Conservation (phyloP, 805 yeast genomes). For the Ogataea philodendri region DNA sequence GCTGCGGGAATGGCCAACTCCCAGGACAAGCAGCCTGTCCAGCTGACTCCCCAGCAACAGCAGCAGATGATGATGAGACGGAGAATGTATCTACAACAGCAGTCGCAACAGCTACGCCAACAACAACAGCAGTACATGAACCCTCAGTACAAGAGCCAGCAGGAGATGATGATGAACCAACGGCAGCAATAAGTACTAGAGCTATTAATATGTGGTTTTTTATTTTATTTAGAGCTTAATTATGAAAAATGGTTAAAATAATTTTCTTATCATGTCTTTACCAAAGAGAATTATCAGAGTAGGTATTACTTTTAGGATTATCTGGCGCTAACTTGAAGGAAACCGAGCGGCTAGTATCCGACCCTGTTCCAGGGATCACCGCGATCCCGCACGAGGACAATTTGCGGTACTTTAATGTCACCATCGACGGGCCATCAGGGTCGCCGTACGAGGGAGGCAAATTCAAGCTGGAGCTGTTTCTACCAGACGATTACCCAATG, state of each 20-base stretch:
- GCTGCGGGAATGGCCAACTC: constrained; percentile 13
- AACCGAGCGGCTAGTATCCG: constrained; percentile 86
- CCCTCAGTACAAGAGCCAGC: constrained; percentile 25
- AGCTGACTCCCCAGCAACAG: constrained; percentile 23
- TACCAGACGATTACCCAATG: constrained; percentile 98
- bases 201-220: no score
- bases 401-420: constrained; percentile 86
- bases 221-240: constrained; percentile 36
- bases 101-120: constrained; percentile 24
- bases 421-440: constrained; percentile 85
- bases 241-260: constrained; percentile 30
- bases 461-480: constrained; percentile 78
- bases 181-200: constrained; percentile 20
- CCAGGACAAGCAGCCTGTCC: constrained; percentile 22
- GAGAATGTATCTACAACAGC: constrained; percentile 24
- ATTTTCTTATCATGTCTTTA: constrained; percentile 45
- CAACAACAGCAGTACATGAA: constrained; percentile 21
- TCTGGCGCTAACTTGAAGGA: constrained; percentile 46
- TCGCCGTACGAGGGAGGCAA: constrained; percentile 86
- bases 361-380: constrained; percentile 94
- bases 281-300: constrained; percentile 92
- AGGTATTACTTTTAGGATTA: constrained; percentile 29
- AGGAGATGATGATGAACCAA: constrained; percentile 26
- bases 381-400: constrained; percentile 95
- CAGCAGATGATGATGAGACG: constrained; percentile 25